Evolutionary conservation across 805 yeast genomes (phyloP).

Genomic region (Yueomyces sinensis): DNA sequence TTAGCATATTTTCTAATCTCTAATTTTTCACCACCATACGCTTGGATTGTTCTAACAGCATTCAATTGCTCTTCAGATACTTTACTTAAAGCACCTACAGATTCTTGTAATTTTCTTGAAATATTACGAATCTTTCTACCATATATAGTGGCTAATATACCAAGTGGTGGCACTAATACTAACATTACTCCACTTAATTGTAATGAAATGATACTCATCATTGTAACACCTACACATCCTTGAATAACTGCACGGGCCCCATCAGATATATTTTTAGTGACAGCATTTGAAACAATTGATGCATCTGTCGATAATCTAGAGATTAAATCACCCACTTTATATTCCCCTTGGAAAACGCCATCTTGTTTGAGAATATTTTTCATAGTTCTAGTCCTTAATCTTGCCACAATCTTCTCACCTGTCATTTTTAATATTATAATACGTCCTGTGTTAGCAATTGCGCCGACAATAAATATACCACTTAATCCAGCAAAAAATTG

Average conservation of each 20-base stretch:
- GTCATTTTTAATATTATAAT: conserved; percentile 60
- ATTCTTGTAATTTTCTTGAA: conserved; percentile 67
- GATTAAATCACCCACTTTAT: conserved; percentile 84
- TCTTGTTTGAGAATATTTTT: conserved; percentile 73
- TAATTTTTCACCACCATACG: conserved; percentile 72
- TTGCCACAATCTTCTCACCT: conserved; percentile 80
- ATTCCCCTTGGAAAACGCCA: conserved; percentile 77
- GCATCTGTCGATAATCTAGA: conserved; percentile 83
- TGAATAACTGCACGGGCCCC: conserved; percentile 78
- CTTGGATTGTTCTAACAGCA: conserved; percentile 77
- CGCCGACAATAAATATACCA: conserved; percentile 56
- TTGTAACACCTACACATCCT: conserved; percentile 74
- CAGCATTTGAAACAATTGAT: conserved; percentile 70
- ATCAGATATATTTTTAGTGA: conserved; percentile 82
- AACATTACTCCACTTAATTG: conserved; percentile 74
- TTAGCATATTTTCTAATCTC: conserved; percentile 66
- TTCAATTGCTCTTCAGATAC: conserved; percentile 85
- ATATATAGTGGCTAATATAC: conserved; percentile 65
- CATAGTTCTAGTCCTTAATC: conserved; percentile 65
- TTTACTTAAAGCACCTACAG: conserved; percentile 74
- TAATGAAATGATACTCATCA: conserved; percentile 84
- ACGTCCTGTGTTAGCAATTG: conserved; percentile 70
- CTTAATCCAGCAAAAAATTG: conserved; percentile 53
- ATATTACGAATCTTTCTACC: conserved; percentile 67
- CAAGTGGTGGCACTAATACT: conserved; percentile 70